phyloP scores from a whole-genome alignment of 2,329 filamentous ascomycete species.

The Colletotrichum phormii region DNA sequence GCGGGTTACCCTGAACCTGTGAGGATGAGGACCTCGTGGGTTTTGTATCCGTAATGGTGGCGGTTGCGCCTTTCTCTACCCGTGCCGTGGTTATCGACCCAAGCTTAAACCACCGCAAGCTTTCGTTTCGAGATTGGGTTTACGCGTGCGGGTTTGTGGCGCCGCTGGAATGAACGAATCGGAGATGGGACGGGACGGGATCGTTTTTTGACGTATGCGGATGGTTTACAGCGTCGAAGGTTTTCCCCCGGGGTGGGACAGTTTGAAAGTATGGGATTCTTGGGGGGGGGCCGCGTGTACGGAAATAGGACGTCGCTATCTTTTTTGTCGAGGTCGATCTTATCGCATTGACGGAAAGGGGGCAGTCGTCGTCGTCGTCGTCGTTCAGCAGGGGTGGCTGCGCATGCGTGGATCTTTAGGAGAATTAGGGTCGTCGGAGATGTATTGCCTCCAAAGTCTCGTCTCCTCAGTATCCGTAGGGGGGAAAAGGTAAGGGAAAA shows the following conservation, averaged over 20 bases:
- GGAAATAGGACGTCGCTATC: neutral
- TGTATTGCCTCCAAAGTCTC: neutral
- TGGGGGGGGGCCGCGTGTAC: neutral
- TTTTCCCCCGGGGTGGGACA: neutral
- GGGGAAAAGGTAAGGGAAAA: neutral
- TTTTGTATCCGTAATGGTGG: neutral
- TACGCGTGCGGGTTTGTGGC: neutral
- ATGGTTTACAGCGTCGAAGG: neutral
- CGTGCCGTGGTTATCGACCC: neutral
- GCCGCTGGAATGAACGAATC: neutral
- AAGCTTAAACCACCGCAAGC: neutral
- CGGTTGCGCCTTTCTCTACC: neutral
- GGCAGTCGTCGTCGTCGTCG: neutral
- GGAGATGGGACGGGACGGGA: neutral
- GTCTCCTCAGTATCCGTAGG: neutral
- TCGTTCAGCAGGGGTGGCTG: neutral
- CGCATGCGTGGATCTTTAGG: neutral
- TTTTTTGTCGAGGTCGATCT: neutral
- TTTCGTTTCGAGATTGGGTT: conserved; percentile 6
- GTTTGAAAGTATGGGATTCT: neutral
- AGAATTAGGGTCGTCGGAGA: neutral
- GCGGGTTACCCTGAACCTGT: neutral
- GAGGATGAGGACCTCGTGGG: neutral
- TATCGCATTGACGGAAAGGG: neutral
- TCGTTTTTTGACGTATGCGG: neutral